Conservation (phyloP, 495 filamentous ascomycete species). For the Penicillium psychrofluorescens region DNA sequence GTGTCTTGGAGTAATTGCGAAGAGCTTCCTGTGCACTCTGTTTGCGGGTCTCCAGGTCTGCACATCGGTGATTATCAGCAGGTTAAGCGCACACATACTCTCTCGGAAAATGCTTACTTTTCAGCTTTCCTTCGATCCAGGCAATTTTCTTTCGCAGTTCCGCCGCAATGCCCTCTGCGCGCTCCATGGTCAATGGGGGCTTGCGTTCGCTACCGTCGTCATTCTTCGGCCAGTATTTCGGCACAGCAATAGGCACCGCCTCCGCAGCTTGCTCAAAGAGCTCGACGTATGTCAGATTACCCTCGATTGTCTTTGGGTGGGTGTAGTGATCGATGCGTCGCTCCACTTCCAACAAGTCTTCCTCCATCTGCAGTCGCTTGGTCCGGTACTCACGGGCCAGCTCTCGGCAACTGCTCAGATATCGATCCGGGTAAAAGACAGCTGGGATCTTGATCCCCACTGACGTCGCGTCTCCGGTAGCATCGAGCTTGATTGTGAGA, state of each 20-base stretch:
- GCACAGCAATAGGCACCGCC: conserved; percentile 16
- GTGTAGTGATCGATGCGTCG: conserved; percentile 25
- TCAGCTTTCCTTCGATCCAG: conserved; percentile 44
- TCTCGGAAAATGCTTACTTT: conserved; percentile 22
- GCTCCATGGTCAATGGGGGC: too few species aligned
- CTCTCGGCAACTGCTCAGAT: conserved; percentile 52
- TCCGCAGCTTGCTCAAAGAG: conserved; percentile 30
- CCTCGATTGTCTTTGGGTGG: conserved; percentile 9
- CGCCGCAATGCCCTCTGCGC: conserved; percentile 21
- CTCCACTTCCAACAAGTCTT: conserved; percentile 37
- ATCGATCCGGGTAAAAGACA: conserved; percentile 72
- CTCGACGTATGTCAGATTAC: conserved; percentile 22
- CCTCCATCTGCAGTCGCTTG: conserved; percentile 27
- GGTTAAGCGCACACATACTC: neutral
- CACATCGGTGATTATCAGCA: conserved; percentile 8
- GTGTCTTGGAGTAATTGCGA: conserved; percentile 40
- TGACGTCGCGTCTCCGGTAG: conserved; percentile 35
- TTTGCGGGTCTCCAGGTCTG: conserved; percentile 48
- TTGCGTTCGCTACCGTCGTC: conserved; percentile 9
- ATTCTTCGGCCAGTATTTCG: conserved; percentile 6
- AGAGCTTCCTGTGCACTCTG: conserved; percentile 40
- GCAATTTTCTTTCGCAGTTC: conserved; percentile 31
- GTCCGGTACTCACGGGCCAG: conserved; percentile 43
- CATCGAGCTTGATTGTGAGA: conserved; percentile 52
- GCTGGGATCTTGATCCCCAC: conserved; percentile 60